Evolutionary conservation across 768 basidiomycete genomes (phyloP).

Genomic region (Mycena latifolia): DNA sequence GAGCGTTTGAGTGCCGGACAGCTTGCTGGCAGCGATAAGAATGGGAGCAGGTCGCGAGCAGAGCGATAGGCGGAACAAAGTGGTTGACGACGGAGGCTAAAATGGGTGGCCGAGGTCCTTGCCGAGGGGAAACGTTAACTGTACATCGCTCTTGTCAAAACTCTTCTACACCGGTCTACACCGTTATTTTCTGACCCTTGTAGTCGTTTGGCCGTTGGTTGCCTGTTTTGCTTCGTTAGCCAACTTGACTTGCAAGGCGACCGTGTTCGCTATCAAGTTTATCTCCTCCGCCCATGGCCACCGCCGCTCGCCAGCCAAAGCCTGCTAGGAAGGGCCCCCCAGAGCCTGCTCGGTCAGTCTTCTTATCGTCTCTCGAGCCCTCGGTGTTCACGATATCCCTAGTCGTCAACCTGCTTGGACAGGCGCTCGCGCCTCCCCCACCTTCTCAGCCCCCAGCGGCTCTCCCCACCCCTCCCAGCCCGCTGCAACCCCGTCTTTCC

Average conservation of each 20-base stretch:
- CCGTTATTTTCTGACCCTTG: neutral
- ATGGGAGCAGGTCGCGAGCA: neutral
- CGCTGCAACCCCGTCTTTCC: slow-evolving; percentile 51
- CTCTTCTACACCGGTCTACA: no score
- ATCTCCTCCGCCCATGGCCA: slow-evolving; percentile 62
- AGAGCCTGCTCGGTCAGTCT: slow-evolving; percentile 66
- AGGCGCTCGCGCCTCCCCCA: slow-evolving; percentile 76
- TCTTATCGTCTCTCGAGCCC: slow-evolving; percentile 23
- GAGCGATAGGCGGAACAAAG: neutral
- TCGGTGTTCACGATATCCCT: slow-evolving; percentile 32
- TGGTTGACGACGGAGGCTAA: slow-evolving; percentile 23
- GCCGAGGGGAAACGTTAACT: neutral
- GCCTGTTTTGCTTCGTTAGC: neutral
- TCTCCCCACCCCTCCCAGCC: slow-evolving; percentile 52
- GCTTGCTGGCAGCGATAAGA: neutral
- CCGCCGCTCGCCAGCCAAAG: slow-evolving; percentile 74
- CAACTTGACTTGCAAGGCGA: neutral
- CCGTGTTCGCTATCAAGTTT: neutral
- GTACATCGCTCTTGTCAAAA: neutral
- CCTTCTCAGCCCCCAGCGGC: slow-evolving; percentile 63
- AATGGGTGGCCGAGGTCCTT: slow-evolving; percentile 7
- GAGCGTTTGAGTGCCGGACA: neutral
- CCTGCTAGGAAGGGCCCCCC: slow-evolving; percentile 71
- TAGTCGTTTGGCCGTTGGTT: neutral
- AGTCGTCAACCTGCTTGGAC: slow-evolving; percentile 72